These are phyloP conservation scores for Yarrowia osloensis DNA, from an alignment of 805 yeast species.

Conservation along the genomic window DNA sequence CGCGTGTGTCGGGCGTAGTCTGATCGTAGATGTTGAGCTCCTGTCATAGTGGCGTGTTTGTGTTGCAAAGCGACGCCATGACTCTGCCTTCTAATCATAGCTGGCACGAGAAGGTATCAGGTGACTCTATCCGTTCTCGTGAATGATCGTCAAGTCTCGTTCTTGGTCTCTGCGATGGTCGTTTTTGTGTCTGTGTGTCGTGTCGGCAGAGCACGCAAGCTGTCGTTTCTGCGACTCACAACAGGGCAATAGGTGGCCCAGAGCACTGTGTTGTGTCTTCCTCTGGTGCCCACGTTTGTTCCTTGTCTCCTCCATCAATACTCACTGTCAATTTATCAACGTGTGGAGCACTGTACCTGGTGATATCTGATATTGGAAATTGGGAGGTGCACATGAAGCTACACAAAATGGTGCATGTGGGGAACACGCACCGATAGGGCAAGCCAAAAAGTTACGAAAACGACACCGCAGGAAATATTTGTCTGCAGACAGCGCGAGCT, in stretches of 20 bases:
- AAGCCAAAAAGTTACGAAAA: conserved; percentile 1
- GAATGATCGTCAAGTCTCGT: too few species aligned
- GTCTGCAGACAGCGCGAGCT: not conserved
- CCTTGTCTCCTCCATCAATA: not conserved
- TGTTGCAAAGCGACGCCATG: too few species aligned
- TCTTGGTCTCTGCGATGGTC: not conserved
- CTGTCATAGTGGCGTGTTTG: too few species aligned
- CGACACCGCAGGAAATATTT: not conserved
- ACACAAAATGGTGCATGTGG: conserved; percentile 24
- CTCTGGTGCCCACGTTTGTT: too few species aligned
- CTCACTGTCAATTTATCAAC: conserved; percentile 23
- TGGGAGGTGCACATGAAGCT: conserved; percentile 29
- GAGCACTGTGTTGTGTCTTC: not conserved
- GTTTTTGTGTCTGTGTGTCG: not conserved
- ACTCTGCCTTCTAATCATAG: too few species aligned
- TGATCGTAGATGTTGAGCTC: too few species aligned
- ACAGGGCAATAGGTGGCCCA: not conserved
- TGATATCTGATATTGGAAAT: conserved; percentile 15
- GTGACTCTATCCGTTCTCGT: too few species aligned
- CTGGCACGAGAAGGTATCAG: too few species aligned
- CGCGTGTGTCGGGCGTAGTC: too few species aligned
- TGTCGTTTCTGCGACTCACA: not conserved
- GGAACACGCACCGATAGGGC: conserved; percentile 28
- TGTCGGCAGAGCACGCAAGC: not conserved
- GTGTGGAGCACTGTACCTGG: conserved; percentile 22